Evolutionary conservation across 805 yeast species (phyloP).

Genomic region (Wickerhamomyces queroliae): DNA sequence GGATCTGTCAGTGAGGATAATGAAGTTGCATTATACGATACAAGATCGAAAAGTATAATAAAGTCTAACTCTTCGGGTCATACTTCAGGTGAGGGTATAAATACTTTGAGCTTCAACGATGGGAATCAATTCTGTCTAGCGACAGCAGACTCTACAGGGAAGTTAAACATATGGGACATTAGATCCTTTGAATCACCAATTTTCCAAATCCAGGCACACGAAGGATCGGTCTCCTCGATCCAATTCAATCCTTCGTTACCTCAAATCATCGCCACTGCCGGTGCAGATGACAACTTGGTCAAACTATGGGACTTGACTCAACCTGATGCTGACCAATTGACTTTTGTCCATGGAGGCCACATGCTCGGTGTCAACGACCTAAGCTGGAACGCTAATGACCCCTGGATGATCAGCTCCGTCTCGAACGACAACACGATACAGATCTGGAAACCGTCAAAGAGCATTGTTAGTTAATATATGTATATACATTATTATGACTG

Average conservation of each 20-base stretch:
- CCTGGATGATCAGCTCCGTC: constrained; percentile 68
- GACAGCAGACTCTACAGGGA: constrained; percentile 60
- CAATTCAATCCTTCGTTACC: constrained; percentile 65
- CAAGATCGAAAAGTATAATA: constrained; percentile 27
- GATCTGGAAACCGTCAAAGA: constrained; percentile 64
- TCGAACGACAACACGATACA: constrained; percentile 86
- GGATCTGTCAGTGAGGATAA: constrained; percentile 66
- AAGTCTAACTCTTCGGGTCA: constrained; percentile 11
- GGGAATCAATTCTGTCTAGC: constrained; percentile 52
- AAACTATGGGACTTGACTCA: constrained; percentile 52
- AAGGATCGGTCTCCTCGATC: constrained; percentile 53
- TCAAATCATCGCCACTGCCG: constrained; percentile 55
- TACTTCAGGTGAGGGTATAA: constrained; percentile 34
- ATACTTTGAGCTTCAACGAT: constrained; percentile 56
- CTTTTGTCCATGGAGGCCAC: constrained; percentile 83
- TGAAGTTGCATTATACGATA: constrained; percentile 45
- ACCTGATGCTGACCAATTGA: constrained; percentile 23
- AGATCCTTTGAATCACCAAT: constrained; percentile 35
- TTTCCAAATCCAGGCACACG: constrained; percentile 32
- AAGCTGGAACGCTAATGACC: constrained; percentile 72
- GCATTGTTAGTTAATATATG: background rate
- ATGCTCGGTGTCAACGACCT: constrained; percentile 81
- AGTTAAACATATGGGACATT: constrained; percentile 58
- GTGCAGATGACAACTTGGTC: constrained; percentile 59
- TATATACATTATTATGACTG: background rate